Conservation (phyloP, 2,329 filamentous ascomycete genomes). For the Falciphora oryzae region DNA sequence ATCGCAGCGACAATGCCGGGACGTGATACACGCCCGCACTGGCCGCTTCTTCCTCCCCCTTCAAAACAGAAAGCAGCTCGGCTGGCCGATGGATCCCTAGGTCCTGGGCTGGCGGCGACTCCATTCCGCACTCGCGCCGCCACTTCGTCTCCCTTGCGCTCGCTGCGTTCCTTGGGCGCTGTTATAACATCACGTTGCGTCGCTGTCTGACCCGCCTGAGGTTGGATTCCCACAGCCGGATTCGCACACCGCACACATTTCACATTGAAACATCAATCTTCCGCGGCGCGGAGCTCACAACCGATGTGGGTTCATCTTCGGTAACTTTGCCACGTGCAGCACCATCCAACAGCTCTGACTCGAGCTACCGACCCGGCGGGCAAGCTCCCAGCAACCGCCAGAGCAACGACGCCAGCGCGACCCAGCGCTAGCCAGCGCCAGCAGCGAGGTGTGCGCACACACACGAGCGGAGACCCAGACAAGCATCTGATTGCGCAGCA, state of each 20-base stretch:
- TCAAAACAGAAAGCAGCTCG: background rate
- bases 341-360: background rate
- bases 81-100: background rate
- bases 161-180: background rate
- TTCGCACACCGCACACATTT: background rate
- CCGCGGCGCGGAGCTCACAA: no score
- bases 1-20: background rate
- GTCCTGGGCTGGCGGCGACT: background rate
- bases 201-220: no score
- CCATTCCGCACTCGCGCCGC: background rate
- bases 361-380: background rate
- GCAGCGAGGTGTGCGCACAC: background rate
- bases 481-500: background rate
- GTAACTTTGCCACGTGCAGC: background rate
- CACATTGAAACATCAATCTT: no score
- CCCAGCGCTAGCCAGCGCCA: background rate
- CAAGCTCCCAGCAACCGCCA: no score
- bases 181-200: background rate
- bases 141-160: background rate
- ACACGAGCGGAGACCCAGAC: background rate
- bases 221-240: no score
- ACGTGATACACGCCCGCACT: background rate
- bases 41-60: background rate
- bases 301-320: no score
- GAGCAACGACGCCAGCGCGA: background rate